Percentiles rank a stretch among this genome's conserved stretches.
phyloP scores from a whole-genome alignment of 306 rosid genomes.

The Casuarina glauca region DNA sequence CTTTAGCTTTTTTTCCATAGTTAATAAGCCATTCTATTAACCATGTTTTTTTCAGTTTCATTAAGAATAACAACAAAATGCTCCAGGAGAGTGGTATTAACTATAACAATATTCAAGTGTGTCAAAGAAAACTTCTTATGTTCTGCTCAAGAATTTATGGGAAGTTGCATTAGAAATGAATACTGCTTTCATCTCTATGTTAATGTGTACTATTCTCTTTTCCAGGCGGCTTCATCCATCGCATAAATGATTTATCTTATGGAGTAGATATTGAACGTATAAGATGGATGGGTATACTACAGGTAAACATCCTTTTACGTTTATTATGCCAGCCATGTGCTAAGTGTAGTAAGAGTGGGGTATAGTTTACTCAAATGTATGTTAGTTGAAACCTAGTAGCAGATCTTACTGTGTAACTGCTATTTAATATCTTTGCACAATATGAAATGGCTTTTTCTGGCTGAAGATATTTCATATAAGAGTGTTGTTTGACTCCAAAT shows the following conservation, averaged over 20 bases:
- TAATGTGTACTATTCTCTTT: conserved; percentile 16
- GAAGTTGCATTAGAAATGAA: background rate
- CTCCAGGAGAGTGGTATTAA: background rate
- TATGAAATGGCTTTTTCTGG: conserved; percentile 7
- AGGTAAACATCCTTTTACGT: conserved; percentile 45
- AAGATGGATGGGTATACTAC: conserved; percentile 86
- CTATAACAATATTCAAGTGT: background rate
- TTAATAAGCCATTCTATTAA: background rate
- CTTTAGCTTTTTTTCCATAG: conserved; percentile 10
- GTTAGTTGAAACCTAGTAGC: conserved; percentile 6
- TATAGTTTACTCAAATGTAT: background rate
- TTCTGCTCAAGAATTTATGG: background rate
- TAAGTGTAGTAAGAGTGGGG: background rate
- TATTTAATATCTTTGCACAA: background rate
- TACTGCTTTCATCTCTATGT: background rate
- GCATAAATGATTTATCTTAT: conserved; percentile 65
- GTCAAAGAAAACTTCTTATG: background rate
- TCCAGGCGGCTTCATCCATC: conserved; percentile 88
- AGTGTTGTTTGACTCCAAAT: background rate
- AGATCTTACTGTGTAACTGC: background rate
- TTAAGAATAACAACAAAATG: background rate
- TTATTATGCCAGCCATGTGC: background rate
- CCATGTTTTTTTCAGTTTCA: background rate
- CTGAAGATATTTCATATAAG: background rate
- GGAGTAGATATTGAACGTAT: conserved; percentile 81